These are phyloP conservation scores for Dactylellina sp. DNA, from an alignment of 2,329 filamentous ascomycete species.

Conservation along the genomic window DNA sequence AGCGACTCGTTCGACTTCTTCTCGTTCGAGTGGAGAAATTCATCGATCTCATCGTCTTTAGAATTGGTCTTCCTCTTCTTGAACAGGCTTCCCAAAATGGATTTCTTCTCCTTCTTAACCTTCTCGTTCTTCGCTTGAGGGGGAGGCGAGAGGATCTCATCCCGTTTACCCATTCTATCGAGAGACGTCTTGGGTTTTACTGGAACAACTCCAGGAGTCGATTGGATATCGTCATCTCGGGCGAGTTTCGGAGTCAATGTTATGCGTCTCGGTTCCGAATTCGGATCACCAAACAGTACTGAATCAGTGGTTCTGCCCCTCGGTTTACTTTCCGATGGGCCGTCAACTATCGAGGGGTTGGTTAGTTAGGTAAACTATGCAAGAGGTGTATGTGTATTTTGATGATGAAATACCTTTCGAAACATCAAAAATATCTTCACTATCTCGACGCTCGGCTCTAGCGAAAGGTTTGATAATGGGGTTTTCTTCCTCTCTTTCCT, in stretches of 20 bases:
- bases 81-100: slow-evolving; percentile 73
- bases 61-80: slow-evolving; percentile 61
- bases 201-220: slow-evolving; percentile 62
- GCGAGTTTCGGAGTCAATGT: slow-evolving; percentile 92
- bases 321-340: slow-evolving; percentile 54
- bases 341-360: slow-evolving; percentile 29
- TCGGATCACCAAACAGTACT: slow-evolving; percentile 88
- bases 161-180: slow-evolving; percentile 78
- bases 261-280: slow-evolving; percentile 96
- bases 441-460: slow-evolving; percentile 63
- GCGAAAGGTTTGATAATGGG: slow-evolving; percentile 25
- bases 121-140: slow-evolving; percentile 74
- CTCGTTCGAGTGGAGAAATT: slow-evolving; percentile 59
- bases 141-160: slow-evolving; percentile 69
- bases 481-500: slow-evolving; percentile 22
- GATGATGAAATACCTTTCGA: slow-evolving; percentile 60
- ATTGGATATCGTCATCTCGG: slow-evolving; percentile 74
- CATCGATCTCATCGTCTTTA: slow-evolving; percentile 64
- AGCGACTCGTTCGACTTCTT: slow-evolving; percentile 53
- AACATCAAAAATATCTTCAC: slow-evolving; percentile 74
- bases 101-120: slow-evolving; percentile 79
- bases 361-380: slow-evolving; percentile 9
- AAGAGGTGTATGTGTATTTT: not conserved
- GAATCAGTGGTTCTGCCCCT: slow-evolving; percentile 61
- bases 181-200: slow-evolving; percentile 69